Evolutionary conservation across 179 eudicot genomes (phyloP).

Genomic region (Sideroxylon spinosum): DNA sequence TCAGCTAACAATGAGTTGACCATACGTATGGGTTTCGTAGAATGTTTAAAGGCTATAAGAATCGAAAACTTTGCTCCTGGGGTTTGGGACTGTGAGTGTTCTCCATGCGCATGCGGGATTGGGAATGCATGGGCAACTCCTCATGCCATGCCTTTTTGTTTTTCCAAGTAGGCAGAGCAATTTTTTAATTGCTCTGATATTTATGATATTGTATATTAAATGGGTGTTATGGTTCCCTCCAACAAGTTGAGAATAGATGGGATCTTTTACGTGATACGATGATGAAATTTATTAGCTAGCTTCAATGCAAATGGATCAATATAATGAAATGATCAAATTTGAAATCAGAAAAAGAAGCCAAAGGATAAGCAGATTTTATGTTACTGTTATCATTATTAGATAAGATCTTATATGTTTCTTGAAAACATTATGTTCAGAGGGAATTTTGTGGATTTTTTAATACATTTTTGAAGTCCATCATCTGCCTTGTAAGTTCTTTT

Average conservation of each 20-base stretch:
- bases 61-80: too few species aligned
- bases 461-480: background rate
- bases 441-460: background rate
- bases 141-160: too few species aligned
- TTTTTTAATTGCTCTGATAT: too few species aligned
- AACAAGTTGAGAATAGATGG: background rate
- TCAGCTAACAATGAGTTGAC: too few species aligned
- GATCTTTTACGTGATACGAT: background rate
- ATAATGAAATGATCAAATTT: background rate
- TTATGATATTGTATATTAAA: too few species aligned
- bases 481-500: background rate
- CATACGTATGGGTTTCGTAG: too few species aligned
- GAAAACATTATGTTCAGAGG: background rate
- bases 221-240: background rate
- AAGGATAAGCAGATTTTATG: background rate
- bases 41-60: too few species aligned
- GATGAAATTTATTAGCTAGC: background rate
- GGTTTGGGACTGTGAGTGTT: too few species aligned
- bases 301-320: background rate
- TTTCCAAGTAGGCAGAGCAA: too few species aligned
- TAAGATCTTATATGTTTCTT: background rate
- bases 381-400: background rate
- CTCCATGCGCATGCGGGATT: too few species aligned
- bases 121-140: too few species aligned
- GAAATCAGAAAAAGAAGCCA: background rate